Evolutionary conservation across 148 eudicot species (phyloP).

Genomic region (Pharnaceum exiguum): DNA sequence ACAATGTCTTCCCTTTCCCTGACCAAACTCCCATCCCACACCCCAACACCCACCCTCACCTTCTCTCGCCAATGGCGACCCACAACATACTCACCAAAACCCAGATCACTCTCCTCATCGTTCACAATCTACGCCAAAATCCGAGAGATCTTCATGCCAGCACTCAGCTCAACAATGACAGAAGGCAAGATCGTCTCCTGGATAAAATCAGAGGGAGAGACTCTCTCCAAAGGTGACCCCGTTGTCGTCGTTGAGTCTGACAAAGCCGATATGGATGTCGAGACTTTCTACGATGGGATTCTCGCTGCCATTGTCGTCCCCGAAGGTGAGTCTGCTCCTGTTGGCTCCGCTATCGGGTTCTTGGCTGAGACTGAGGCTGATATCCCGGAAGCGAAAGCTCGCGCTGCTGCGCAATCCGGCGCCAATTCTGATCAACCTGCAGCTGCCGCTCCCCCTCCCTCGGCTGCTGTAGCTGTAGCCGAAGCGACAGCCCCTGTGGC

Average conservation of each 20-base stretch:
- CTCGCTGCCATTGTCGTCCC: conserved; percentile 84
- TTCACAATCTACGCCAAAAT: conserved; percentile 52
- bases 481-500: conserved; percentile 16
- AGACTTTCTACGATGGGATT: conserved; percentile 79
- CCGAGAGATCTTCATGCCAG: conserved; percentile 96
- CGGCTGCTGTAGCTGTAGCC: conserved; percentile 6
- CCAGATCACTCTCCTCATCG: conserved; percentile 11
- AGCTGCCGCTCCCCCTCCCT: conserved; percentile 16
- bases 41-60: conserved; percentile 36
- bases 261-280: conserved; percentile 96
- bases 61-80: conserved; percentile 24
- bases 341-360: conserved; percentile 81
- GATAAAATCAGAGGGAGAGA: conserved; percentile 82
- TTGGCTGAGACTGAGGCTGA: conserved; percentile 75
- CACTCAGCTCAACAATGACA: conserved; percentile 92
- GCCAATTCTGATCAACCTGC: neutral
- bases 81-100: conserved; percentile 13
- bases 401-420: conserved; percentile 32
- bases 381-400: conserved; percentile 65
- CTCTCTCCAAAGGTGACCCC: conserved; percentile 66
- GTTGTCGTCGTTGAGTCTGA: conserved; percentile 93
- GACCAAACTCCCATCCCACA: conserved; percentile 25
- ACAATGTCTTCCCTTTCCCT: conserved; percentile 44
- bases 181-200: conserved; percentile 93
- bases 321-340: conserved; percentile 78